Evolutionary conservation across 2,329 filamentous ascomycete genomes (phyloP), one percentile per base, ranked within the genome.

Genomic region (Ceratocystis harringtonii): DNA sequence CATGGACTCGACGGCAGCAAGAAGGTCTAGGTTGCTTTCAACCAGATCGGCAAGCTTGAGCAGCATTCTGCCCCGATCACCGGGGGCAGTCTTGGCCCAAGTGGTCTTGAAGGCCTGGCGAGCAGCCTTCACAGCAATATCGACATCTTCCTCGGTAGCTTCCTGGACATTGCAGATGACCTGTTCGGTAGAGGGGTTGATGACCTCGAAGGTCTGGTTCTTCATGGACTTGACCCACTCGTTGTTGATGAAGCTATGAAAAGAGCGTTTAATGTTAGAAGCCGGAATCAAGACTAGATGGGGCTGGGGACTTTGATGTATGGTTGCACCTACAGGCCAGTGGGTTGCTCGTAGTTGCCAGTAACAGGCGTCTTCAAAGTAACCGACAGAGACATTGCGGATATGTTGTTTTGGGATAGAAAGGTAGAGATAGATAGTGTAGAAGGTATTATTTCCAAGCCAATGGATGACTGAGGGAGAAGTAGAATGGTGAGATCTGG

Each of bases 221-320:
- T 69, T 67, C 4, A 17, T 44, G 10, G 41, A 58, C 25, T 48
- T 28, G 69, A 95, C 84, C 78, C 87, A 96, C 77, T 96, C 88
- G 76, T 92, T 92, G 83, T 94, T 92, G 83, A 95, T 94, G 82
- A 90, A 94, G 68, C 87, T 90, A 72, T 8, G 22, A 25, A 61
- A 7, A 17, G 48, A 43, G 32, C 19, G n/a, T 19, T 10, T 25
- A 32, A 8, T 52, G 66, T 66, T 62, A 69, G 61, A 82, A 74
- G 77, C 85, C 82, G 85, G 76, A 74, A 82, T 83, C 67, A 81
- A 83, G 69, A 82, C 82, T 71, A 85, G 82, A 71, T 78, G 75
- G 74, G 81, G 83, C 68, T 74, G 50, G 73, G 67, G 88, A 87
- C 71, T 86, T 1, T 3, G 12, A 36, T 89, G 77, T 84, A 82